A percentile compares a stretch with the other conserved stretches of the same genome.
Conservation (phyloP, 768 basidiomycete species). For the Rhodosporidiobolus odoratus region DNA sequence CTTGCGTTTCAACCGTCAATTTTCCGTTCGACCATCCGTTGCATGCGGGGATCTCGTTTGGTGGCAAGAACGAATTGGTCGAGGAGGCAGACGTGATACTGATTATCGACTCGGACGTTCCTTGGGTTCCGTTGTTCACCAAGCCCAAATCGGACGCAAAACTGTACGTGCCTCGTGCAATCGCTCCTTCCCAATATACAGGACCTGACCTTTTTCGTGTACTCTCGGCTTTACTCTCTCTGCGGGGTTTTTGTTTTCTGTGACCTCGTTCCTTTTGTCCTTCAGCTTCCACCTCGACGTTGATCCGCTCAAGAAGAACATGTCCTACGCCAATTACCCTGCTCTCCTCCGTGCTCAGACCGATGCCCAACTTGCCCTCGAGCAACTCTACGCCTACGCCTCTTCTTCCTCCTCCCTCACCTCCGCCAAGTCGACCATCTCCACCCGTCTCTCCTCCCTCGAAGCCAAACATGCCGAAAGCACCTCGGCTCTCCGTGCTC, state of each 20-base stretch:
- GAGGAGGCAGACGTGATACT: constrained; percentile 60
- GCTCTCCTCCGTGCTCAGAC: constrained; percentile 60
- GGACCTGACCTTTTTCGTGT: background rate
- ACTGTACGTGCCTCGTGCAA: too few species aligned
- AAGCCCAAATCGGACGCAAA: constrained; percentile 44
- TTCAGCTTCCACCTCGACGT: constrained; percentile 59
- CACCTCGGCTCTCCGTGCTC: constrained; percentile 35
- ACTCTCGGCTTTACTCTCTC: background rate
- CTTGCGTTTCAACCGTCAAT: constrained; percentile 55
- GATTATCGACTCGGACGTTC: constrained; percentile 61
- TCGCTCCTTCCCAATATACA: too few species aligned
- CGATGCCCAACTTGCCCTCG: constrained; percentile 55
- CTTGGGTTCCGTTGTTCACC: constrained; percentile 52
- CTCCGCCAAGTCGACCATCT: background rate
- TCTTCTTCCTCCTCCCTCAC: background rate
- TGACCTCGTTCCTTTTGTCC: background rate
- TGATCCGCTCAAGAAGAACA: constrained; percentile 57
- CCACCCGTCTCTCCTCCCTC: background rate
- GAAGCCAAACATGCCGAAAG: constrained; percentile 19
- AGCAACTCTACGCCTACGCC: constrained; percentile 51
- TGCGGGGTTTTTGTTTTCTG: background rate
- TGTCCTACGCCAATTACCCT: constrained; percentile 42
- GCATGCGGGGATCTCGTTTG: constrained; percentile 56
- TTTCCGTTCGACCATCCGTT: constrained; percentile 58
- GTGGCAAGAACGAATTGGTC: constrained; percentile 52